A percentile compares a stretch with the other conserved stretches of the same genome.
phyloP scores from a whole-genome alignment of 1,284 basidiomycete species.

The Kwoniella shivajii region DNA sequence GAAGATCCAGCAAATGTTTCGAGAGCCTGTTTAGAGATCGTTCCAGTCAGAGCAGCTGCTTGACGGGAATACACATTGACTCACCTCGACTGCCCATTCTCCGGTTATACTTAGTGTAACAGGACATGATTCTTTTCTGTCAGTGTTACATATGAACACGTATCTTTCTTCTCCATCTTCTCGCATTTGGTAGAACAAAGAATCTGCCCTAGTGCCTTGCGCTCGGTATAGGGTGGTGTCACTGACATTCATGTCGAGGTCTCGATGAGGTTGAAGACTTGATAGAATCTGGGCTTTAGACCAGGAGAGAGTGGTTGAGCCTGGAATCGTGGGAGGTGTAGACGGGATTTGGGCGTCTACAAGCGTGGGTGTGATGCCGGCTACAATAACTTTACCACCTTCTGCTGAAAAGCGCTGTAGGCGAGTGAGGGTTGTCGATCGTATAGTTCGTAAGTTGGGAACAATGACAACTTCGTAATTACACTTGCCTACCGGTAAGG shows the following conservation, averaged over 20 bases:
- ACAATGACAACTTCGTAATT: slow-evolving; percentile 33
- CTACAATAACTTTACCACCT: slow-evolving; percentile 32
- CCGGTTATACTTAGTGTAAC: slow-evolving; percentile 20
- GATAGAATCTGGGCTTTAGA: slow-evolving; percentile 20
- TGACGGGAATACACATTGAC: slow-evolving; percentile 1
- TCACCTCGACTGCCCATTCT: slow-evolving; percentile 22
- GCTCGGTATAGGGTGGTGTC: slow-evolving; percentile 22
- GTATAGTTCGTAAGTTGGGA: slow-evolving; percentile 32
- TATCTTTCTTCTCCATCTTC: slow-evolving; percentile 28
- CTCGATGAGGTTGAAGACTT: slow-evolving; percentile 19
- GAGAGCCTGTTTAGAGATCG: slow-evolving; percentile 13
- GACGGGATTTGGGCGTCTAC: slow-evolving; percentile 19
- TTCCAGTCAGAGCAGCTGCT: not conserved
- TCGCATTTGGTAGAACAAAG: slow-evolving; percentile 35
- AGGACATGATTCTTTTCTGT: slow-evolving; percentile 27
- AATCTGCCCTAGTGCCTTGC: slow-evolving; percentile 25
- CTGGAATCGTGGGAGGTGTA: slow-evolving; percentile 1
- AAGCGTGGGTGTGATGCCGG: slow-evolving; percentile 26
- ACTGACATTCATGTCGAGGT: slow-evolving; percentile 28
- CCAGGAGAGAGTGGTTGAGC: slow-evolving; percentile 13
- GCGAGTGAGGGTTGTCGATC: slow-evolving; percentile 30
- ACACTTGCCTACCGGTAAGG: slow-evolving; percentile 28
- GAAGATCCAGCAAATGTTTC: slow-evolving; percentile 23
- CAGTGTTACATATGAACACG: slow-evolving; percentile 36
- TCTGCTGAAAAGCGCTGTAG: slow-evolving; percentile 21